Conservation (phyloP, 148 eudicot species). For the Heliamphora exappendiculata region DNA sequence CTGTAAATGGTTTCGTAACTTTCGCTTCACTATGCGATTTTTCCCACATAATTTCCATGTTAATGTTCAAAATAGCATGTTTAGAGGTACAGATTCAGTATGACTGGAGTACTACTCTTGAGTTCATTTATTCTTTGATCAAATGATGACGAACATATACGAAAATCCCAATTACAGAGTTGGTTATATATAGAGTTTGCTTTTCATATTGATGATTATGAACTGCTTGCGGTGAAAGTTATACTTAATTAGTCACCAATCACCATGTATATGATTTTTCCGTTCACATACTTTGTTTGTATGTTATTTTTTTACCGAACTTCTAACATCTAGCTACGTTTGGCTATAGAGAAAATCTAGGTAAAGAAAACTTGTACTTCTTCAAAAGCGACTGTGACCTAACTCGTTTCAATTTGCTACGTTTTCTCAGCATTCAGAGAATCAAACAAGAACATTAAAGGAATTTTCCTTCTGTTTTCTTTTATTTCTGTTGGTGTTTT, state of each 20-base stretch:
- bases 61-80: neutral
- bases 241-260: neutral
- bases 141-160: too few species aligned
- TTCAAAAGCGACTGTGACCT: neutral
- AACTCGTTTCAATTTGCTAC: neutral
- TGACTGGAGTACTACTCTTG: neutral
- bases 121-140: neutral
- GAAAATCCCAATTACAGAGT: neutral
- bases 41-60: neutral
- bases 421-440: neutral
- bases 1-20: neutral
- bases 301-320: too few species aligned
- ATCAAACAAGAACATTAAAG: neutral
- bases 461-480: neutral
- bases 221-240: neutral
- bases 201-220: too few species aligned
- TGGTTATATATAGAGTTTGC: neutral
- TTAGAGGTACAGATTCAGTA: neutral
- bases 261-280: neutral
- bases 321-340: neutral
- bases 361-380: neutral
- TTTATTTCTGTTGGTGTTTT: neutral
- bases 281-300: too few species aligned
- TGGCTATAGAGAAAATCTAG: neutral
- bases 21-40: neutral